A percentile compares a stretch with the other conserved stretches of the same genome.
phyloP scores from a whole-genome alignment of 352 stramenopile species.

The Globisporangium alternatum region DNA sequence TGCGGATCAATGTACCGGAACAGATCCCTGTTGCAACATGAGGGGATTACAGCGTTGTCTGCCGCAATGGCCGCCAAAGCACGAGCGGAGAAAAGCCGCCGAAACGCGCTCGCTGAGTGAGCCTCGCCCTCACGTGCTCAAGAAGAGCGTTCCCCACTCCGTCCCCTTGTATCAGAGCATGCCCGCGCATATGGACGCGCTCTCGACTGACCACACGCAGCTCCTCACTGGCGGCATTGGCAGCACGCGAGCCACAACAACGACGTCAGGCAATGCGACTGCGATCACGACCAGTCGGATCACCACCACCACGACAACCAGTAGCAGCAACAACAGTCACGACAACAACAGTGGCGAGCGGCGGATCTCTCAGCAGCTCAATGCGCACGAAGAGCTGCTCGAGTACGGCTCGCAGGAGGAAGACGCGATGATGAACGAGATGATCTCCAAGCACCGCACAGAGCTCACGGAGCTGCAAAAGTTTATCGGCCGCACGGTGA shows the following conservation, averaged over 20 bases:
- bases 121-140: too few relatives aligned
- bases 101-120: conserved; percentile 3
- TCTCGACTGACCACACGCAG: conserved; percentile 5
- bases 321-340: conserved; percentile 1
- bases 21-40: background rate
- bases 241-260: background rate
- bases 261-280: background rate
- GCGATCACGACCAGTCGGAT: conserved; percentile 12
- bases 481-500: conserved; percentile 32
- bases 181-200: conserved; percentile 11
- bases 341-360: background rate
- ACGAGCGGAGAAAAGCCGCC: background rate
- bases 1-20: background rate
- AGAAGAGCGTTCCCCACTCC: background rate
- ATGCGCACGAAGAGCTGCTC: conserved; percentile 4
- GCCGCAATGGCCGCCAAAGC: background rate
- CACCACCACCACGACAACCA: background rate
- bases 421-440: conserved; percentile 48
- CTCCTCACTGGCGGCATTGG: background rate
- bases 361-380: background rate
- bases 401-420: conserved; percentile 26
- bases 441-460: conserved; percentile 49
- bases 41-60: background rate
- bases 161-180: background rate
- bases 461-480: conserved; percentile 53